Evolutionary conservation across 805 yeast species (phyloP).

Genomic region (Pichia cabralensis): DNA sequence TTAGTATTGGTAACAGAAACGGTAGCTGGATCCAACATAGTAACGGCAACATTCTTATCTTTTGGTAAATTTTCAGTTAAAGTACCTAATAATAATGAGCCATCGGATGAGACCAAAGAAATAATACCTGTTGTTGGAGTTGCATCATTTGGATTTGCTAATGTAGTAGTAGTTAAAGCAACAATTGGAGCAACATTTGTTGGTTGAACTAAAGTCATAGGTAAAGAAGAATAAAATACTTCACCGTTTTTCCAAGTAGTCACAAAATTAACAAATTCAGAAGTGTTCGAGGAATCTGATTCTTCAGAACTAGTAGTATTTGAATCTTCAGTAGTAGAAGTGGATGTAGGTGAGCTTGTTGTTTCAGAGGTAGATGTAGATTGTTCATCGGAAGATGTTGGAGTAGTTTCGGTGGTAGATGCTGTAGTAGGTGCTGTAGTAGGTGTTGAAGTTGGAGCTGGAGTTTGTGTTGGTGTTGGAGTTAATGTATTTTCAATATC

Average conservation of each 20-base stretch:
- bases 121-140: slow-evolving; percentile 10
- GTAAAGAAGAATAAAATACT: slow-evolving; percentile 7
- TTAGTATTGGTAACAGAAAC: slow-evolving; percentile 16
- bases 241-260: slow-evolving; percentile 10
- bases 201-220: slow-evolving; percentile 1
- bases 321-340: neutral
- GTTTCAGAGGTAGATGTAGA: neutral
- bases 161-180: slow-evolving; percentile 12
- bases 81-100: slow-evolving; percentile 5
- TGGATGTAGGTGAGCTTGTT: neutral
- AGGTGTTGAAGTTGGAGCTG: neutral
- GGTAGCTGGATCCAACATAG: slow-evolving; percentile 11
- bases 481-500: neutral
- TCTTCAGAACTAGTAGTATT: no score
- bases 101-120: slow-evolving; percentile 4
- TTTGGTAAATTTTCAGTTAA: slow-evolving; percentile 10
- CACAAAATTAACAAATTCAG: neutral
- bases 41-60: slow-evolving; percentile 7
- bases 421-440: neutral
- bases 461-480: neutral
- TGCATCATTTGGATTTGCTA: slow-evolving; percentile 8
- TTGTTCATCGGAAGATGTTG: neutral
- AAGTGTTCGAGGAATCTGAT: neutral
- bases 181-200: slow-evolving; percentile 8
- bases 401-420: neutral